phyloP scores from a whole-genome alignment of 2,329 filamentous ascomycete species.

The Sporothrix brasiliensis region DNA sequence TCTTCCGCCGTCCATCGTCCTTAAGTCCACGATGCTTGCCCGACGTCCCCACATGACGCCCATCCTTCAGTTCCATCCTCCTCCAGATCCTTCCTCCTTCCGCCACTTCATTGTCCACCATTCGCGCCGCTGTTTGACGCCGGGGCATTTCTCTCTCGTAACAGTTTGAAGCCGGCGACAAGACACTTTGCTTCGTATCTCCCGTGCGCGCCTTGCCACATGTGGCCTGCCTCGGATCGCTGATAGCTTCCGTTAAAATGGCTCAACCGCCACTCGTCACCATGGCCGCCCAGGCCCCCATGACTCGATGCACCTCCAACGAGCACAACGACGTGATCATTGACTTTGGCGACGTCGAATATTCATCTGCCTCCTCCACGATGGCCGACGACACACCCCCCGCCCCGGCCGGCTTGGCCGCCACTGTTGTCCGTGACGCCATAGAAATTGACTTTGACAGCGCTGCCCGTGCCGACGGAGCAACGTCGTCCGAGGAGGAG shows the following conservation, averaged over 20 bases:
- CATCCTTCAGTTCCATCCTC: neutral
- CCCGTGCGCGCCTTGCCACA: neutral
- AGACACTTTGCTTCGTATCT: neutral
- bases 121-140: neutral
- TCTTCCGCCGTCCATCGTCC: neutral
- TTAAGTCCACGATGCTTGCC: neutral
- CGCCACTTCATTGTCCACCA: neutral
- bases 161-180: neutral
- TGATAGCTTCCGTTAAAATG: neutral
- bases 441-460: neutral
- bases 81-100: neutral
- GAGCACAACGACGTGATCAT: conserved; percentile 23
- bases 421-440: neutral
- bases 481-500: too few relatives aligned
- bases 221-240: neutral
- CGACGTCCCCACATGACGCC: too few relatives aligned
- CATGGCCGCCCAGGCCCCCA: neutral
- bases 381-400: conserved; percentile 2
- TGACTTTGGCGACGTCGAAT: conserved; percentile 24
- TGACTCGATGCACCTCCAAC: neutral
- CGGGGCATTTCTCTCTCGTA: neutral
- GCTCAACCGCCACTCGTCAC: neutral
- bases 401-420: conserved; percentile 7
- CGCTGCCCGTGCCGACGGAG: neutral
- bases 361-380: neutral